Conservation (phyloP, 2,329 filamentous ascomycete species). For the Huntiella savannae region DNA sequence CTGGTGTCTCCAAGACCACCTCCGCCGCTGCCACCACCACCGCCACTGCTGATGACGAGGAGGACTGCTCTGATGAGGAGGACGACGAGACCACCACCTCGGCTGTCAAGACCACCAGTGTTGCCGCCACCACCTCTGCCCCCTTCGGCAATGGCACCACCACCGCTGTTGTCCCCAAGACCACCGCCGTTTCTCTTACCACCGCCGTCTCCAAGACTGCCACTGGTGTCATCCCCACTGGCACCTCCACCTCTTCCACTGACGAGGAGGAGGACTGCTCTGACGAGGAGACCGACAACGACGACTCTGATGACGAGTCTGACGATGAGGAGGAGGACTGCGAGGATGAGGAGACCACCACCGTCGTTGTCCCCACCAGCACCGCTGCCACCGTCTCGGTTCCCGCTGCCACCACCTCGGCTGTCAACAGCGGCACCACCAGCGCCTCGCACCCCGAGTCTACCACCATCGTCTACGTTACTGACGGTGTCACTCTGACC, state of each 20-base stretch:
- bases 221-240: not conserved
- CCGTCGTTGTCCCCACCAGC: not conserved
- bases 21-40: not conserved
- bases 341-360: constrained; percentile 1
- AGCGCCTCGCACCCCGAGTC: not conserved
- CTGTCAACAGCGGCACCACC: not conserved
- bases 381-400: not conserved
- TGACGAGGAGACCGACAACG: constrained; percentile 1
- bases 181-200: not conserved
- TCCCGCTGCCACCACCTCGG: not conserved
- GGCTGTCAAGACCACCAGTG: not conserved
- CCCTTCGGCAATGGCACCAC: constrained; percentile 3
- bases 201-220: not conserved
- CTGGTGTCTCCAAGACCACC: not conserved
- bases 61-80: not conserved
- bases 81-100: not conserved
- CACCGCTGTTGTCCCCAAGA: constrained; percentile 2
- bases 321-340: constrained; percentile 2
- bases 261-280: not conserved
- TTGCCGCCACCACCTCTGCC: not conserved
- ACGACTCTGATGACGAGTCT: not conserved
- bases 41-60: not conserved
- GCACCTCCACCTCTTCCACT: not conserved
- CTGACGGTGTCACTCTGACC: not conserved
- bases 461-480: not conserved